These are phyloP conservation scores for Boehmeria nivea DNA, from an alignment of 306 rosid species.

Conservation along the genomic window DNA sequence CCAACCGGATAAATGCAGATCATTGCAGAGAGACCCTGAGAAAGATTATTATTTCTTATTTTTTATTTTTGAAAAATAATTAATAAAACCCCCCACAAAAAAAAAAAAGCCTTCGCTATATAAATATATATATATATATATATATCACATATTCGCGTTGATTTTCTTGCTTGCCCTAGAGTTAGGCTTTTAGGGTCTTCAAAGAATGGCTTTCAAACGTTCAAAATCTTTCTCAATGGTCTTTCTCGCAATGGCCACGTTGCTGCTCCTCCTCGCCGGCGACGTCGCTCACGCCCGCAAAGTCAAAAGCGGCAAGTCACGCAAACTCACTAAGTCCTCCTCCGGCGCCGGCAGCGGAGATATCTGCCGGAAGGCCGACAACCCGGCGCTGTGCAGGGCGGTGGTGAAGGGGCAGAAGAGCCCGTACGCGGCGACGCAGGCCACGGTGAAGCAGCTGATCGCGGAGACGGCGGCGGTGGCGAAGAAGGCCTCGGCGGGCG, in stretches of 20 bases:
- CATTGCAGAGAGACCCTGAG: constrained; percentile 8
- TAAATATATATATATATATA: background rate
- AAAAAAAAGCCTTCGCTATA: background rate
- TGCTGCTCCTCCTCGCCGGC: background rate
- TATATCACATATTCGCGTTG: too few relatives aligned
- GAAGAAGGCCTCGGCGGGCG: background rate
- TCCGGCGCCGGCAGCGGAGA: background rate
- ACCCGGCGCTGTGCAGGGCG: constrained; percentile 3
- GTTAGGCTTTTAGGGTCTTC: too few relatives aligned
- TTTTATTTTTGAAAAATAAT: too few relatives aligned
- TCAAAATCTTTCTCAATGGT: constrained; percentile 8
- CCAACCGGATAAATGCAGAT: background rate
- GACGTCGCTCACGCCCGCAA: background rate
- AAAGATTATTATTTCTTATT: background rate
- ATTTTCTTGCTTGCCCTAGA: too few relatives aligned
- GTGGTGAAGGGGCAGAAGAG: constrained; percentile 1
- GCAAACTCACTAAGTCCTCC: background rate
- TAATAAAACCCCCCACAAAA: too few relatives aligned
- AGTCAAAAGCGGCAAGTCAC: too few relatives aligned
- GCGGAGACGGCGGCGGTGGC: background rate
- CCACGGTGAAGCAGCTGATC: background rate
- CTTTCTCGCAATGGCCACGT: constrained; percentile 13
- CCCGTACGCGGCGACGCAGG: constrained; percentile 4
- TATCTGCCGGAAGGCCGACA: constrained; percentile 10
- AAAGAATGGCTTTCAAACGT: constrained; percentile 8